Conservation (phyloP, 1,139 yeast genomes). For the Suhomyces yuchorum region DNA sequence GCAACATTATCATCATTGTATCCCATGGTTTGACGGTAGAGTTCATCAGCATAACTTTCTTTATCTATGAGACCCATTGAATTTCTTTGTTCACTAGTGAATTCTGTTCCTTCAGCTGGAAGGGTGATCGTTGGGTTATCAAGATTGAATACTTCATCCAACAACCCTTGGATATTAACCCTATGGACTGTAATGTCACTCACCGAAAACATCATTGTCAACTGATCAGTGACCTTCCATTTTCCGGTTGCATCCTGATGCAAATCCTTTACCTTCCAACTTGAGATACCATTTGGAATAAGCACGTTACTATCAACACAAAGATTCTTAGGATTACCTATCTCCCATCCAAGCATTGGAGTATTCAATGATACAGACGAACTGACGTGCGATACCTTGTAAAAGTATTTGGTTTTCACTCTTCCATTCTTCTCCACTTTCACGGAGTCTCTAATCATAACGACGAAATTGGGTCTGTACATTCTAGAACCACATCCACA, state of each 20-base stretch:
- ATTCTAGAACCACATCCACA: constrained; percentile 32
- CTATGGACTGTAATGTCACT: constrained; percentile 39
- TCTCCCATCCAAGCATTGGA: constrained; percentile 25
- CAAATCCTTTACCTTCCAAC: constrained; percentile 24
- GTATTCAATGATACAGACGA: constrained; percentile 37
- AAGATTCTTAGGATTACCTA: constrained; percentile 17
- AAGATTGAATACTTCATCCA: constrained; percentile 23
- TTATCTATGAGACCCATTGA: constrained; percentile 5
- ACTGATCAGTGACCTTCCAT: constrained; percentile 28
- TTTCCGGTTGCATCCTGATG: constrained; percentile 13
- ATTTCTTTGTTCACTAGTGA: not conserved
- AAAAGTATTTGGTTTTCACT: constrained; percentile 13
- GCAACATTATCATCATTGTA: constrained; percentile 33
- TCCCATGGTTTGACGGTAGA: constrained; percentile 18
- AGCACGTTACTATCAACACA: constrained; percentile 23
- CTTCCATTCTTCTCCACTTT: constrained; percentile 8
- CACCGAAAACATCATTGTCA: constrained; percentile 37
- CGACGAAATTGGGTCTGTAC: constrained; percentile 32
- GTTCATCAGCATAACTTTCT: not conserved
- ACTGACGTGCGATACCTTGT: constrained; percentile 28
- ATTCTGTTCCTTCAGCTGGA: not conserved
- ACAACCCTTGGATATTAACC: constrained; percentile 36
- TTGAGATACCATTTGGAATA: constrained; percentile 31
- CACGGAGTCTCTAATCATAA: constrained; percentile 21
- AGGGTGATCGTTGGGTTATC: constrained; percentile 8